A percentile compares a stretch with the other conserved stretches of the same genome.
These are phyloP conservation scores for Exophiala bonariae DNA, from an alignment of 2,329 filamentous ascomycete genomes.

Conservation along the genomic window DNA sequence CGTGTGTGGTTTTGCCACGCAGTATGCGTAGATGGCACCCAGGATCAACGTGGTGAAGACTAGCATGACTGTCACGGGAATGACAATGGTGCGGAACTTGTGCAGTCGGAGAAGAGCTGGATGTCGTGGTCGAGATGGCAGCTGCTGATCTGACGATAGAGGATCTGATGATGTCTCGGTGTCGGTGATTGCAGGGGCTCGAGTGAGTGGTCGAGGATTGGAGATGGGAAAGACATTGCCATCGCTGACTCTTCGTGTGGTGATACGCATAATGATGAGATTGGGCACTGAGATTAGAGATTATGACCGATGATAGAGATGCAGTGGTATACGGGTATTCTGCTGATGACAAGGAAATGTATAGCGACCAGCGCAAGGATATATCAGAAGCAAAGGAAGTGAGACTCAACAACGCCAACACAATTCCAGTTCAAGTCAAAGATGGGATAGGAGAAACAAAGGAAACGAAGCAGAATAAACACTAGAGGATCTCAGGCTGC, in stretches of 20 bases:
- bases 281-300: conserved; percentile 4
- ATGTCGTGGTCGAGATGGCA: conserved; percentile 8
- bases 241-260: conserved; percentile 11
- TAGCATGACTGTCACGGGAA: conserved; percentile 20
- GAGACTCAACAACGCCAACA: not conserved
- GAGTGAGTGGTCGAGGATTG: not conserved
- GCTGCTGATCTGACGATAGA: not conserved
- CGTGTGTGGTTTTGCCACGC: conserved; percentile 26
- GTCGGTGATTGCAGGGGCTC: not conserved
- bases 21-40: conserved; percentile 27
- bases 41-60: conserved; percentile 27
- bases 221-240: conserved; percentile 20
- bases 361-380: conserved; percentile 16
- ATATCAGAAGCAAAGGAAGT: not conserved
- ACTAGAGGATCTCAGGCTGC: too few relatives aligned
- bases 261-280: conserved; percentile 14
- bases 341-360: not conserved
- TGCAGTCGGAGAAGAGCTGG: conserved; percentile 13
- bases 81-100: conserved; percentile 19
- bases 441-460: not conserved
- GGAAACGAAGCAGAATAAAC: not conserved
- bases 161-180: not conserved
- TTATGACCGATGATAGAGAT: not conserved
- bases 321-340: not conserved
- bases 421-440: not conserved